Evolutionary conservation across 2,329 filamentous ascomycete genomes (phyloP).

Genomic region (Elsinoe batatas): DNA sequence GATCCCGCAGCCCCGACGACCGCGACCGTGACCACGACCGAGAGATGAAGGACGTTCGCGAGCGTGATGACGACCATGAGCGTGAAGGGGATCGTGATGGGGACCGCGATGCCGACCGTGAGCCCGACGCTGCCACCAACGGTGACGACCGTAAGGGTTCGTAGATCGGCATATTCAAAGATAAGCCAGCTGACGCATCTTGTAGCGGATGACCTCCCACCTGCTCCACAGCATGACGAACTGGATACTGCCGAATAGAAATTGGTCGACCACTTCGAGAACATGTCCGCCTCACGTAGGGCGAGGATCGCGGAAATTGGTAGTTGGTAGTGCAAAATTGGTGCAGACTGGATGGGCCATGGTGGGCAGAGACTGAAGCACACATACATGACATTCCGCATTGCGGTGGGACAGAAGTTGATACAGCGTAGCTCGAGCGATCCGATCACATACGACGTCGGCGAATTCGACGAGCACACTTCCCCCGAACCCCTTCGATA

Average conservation of each 20-base stretch:
- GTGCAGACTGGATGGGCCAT: background rate
- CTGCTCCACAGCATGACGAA: constrained; percentile 81
- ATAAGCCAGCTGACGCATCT: constrained; percentile 20
- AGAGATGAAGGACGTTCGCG: constrained; percentile 32
- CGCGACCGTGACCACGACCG: constrained; percentile 64
- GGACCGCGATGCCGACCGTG: constrained; percentile 28
- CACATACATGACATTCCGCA: background rate
- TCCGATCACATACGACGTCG: constrained; percentile 8
- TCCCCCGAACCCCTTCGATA: background rate
- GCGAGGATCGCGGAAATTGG: background rate
- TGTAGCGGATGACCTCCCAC: constrained; percentile 56
- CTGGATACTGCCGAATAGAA: constrained; percentile 80
- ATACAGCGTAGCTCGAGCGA: constrained; percentile 12
- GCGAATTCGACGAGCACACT: background rate
- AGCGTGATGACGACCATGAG: constrained; percentile 48
- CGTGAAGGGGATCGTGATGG: constrained; percentile 33
- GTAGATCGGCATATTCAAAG: constrained; percentile 13
- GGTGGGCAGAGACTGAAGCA: constrained; percentile 6
- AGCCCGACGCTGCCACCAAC: constrained; percentile 37
- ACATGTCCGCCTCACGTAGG: constrained; percentile 9
- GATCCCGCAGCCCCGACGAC: constrained; percentile 55
- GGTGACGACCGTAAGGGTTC: constrained; percentile 85
- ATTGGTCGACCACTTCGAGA: background rate
- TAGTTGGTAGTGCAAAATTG: background rate
- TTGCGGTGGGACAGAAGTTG: constrained; percentile 6